A percentile compares a stretch with the other conserved stretches of the same genome.
phyloP scores from a whole-genome alignment of 371 early-diverging fungal species.

The Zychaea mexicana region DNA sequence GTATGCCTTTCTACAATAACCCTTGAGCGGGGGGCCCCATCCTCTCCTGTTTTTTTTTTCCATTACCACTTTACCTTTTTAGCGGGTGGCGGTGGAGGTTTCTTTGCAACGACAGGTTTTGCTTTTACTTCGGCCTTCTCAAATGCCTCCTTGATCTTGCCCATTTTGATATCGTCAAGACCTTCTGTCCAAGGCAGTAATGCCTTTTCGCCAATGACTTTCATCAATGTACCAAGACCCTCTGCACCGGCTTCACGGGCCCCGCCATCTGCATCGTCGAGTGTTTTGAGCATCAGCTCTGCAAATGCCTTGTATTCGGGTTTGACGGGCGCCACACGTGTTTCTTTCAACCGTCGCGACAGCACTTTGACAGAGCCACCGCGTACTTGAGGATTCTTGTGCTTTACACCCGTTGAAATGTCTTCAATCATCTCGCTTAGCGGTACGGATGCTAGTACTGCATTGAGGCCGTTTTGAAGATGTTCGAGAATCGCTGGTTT shows the following conservation, averaged over 20 bases:
- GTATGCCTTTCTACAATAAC: too few species aligned
- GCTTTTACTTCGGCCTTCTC: conserved; percentile 83
- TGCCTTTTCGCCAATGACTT: conserved; percentile 80
- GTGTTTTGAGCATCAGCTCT: conserved; percentile 72
- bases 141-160: conserved; percentile 84
- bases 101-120: conserved; percentile 50
- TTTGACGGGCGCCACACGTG: conserved; percentile 72
- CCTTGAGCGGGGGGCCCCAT: too few species aligned
- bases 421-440: conserved; percentile 73
- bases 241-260: conserved; percentile 90
- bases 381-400: conserved; percentile 94
- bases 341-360: conserved; percentile 68
- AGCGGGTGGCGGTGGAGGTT: conserved; percentile 45
- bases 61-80: conserved; percentile 19
- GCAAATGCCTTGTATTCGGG: conserved; percentile 76
- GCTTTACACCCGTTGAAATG: conserved; percentile 60
- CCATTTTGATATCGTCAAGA: conserved; percentile 84
- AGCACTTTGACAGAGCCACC: conserved; percentile 76
- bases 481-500: conserved; percentile 88
- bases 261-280: conserved; percentile 86
- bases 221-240: conserved; percentile 89
- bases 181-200: conserved; percentile 76
- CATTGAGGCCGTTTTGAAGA: conserved; percentile 78
- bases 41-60: too few species aligned
- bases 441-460: conserved; percentile 73